Evolutionary conservation across 2,329 filamentous ascomycete species (phyloP).

Genomic region (Leptographium wingfieldii): DNA sequence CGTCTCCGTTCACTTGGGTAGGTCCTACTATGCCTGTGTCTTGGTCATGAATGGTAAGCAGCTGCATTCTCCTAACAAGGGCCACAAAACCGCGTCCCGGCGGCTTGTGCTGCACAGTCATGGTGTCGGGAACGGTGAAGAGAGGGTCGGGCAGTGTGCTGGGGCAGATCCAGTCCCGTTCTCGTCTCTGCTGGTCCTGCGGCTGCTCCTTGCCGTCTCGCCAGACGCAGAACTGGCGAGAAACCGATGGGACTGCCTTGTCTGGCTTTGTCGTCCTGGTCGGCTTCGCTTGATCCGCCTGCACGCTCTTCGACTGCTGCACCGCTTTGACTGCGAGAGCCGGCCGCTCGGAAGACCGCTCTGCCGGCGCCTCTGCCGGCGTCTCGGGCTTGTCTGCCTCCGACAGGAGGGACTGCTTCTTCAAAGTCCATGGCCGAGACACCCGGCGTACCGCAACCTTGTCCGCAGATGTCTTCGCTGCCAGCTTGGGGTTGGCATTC

Average conservation of each 20-base stretch:
- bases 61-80: background rate
- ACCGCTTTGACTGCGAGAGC: background rate
- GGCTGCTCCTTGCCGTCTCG: background rate
- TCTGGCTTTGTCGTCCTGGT: background rate
- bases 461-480: background rate
- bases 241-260: background rate
- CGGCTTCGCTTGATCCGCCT: background rate
- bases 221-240: background rate
- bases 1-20: background rate
- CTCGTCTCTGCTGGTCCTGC: background rate
- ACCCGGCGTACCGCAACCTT: background rate
- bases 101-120: background rate
- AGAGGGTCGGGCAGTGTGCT: background rate
- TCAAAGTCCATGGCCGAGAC: background rate
- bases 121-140: background rate
- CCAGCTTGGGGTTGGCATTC: background rate
- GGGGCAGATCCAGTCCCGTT: background rate
- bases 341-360: background rate
- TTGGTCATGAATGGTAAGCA: constrained; percentile 2
- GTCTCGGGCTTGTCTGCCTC: background rate
- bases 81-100: background rate
- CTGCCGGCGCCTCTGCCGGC: background rate
- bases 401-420: background rate
- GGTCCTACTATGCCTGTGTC: constrained; percentile 1
- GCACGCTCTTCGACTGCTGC: background rate